Percentiles rank a stretch among this genome's conserved stretches.
These are phyloP conservation scores for Crithidia bombi DNA, from an alignment of 208 protist species.

Conservation along the genomic window DNA sequence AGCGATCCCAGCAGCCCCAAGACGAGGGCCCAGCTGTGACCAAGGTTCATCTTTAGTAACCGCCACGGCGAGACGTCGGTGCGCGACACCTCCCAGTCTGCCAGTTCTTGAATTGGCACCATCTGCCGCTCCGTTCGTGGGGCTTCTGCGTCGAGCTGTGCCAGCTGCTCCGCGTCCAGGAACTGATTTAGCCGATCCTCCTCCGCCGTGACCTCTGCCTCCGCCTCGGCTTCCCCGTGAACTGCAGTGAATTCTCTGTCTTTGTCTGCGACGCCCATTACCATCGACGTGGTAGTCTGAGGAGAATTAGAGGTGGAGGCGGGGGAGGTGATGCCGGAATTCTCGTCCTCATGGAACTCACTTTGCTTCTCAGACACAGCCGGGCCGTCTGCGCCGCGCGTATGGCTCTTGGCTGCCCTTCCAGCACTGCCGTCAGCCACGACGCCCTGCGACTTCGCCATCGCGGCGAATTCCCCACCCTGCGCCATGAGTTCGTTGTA, in stretches of 20 bases:
- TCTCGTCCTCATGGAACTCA: too few relatives aligned
- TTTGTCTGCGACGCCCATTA: too few relatives aligned
- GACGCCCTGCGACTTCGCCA: slow-evolving; percentile 67
- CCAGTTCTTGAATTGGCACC: slow-evolving; percentile 61
- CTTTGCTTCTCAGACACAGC: too few relatives aligned
- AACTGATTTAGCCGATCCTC: slow-evolving; percentile 34
- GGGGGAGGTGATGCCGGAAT: too few relatives aligned
- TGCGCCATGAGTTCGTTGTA: slow-evolving; percentile 62
- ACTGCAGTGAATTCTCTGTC: too few relatives aligned
- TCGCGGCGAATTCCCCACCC: slow-evolving; percentile 63
- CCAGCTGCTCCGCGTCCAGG: slow-evolving; percentile 53
- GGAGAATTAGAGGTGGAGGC: too few relatives aligned
- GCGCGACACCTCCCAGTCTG: slow-evolving; percentile 58
- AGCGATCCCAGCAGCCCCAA: slow-evolving; percentile 64
- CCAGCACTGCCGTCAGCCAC: background rate
- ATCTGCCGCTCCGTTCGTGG: slow-evolving; percentile 58
- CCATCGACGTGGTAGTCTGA: too few relatives aligned
- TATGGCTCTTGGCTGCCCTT: background rate
- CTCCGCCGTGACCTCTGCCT: background rate
- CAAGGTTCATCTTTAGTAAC: slow-evolving; percentile 46
- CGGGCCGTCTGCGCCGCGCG: too few relatives aligned
- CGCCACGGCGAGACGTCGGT: slow-evolving; percentile 48
- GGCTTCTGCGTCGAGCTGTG: slow-evolving; percentile 47
- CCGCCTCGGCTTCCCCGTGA: background rate
- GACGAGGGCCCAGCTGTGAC: slow-evolving; percentile 39